Percentiles rank a stretch among this genome's conserved stretches.
Evolutionary conservation across 202 grass and related monocot species (phyloP).

Genomic region (Carex arenaria): DNA sequence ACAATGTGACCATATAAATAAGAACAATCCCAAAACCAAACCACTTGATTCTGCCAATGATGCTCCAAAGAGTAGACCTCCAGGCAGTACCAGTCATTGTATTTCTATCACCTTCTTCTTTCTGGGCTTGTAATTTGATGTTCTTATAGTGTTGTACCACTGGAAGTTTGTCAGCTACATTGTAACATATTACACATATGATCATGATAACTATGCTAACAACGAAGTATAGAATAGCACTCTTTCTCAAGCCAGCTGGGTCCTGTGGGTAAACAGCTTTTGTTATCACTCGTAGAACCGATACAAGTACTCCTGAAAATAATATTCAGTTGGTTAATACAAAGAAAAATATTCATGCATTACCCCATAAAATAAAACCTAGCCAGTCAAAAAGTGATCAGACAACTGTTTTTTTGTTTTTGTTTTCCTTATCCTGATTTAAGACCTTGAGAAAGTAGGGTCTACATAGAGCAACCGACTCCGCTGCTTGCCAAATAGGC

Average conservation of each 20-base stretch:
- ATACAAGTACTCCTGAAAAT: constrained; percentile 88
- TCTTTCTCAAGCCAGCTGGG: constrained; percentile 54
- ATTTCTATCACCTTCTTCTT: constrained; percentile 44
- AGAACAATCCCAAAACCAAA: constrained; percentile 56
- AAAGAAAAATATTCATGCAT: not conserved
- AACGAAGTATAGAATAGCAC: constrained; percentile 84
- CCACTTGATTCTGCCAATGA: constrained; percentile 73
- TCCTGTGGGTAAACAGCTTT: constrained; percentile 88
- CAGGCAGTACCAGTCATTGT: constrained; percentile 57
- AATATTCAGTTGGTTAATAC: constrained; percentile 6
- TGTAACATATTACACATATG: constrained; percentile 85
- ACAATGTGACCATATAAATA: constrained; percentile 76
- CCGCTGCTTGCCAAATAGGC: no score
- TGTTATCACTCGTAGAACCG: constrained; percentile 64
- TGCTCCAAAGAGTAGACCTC: constrained; percentile 81
- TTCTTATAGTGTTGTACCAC: constrained; percentile 71
- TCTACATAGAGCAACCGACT: not conserved
- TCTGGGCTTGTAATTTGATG: constrained; percentile 56
- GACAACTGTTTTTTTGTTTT: not conserved
- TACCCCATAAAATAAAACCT: not conserved
- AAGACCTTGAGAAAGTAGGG: not conserved
- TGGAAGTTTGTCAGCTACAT: constrained; percentile 50
- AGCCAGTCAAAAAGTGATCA: not conserved
- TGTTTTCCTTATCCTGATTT: not conserved
- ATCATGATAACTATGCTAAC: constrained; percentile 72